Evolutionary conservation across 805 yeast genomes (phyloP), one percentile per base, ranked within the genome.

Genomic region (Candida succiphila): DNA sequence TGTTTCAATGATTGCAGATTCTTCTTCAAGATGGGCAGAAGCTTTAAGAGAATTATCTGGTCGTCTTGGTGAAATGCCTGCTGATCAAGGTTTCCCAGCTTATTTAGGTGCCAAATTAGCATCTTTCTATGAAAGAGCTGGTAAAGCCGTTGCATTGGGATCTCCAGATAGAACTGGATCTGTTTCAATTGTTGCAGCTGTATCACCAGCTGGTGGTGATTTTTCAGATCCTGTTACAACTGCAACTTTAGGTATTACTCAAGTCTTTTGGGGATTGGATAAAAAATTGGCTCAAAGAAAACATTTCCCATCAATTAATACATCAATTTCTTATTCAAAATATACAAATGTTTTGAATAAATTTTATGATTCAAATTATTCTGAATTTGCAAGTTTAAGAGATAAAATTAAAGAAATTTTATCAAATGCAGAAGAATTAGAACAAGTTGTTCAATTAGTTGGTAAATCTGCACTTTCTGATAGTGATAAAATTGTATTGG

Each of bases 31-130:
- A 73, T 92, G 99, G 99, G 99, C 99, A 29, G 99, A 92, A 71
- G 99, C 99, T 41, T 74, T 92, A 59, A 88, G 99, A 80, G 99
- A 92, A 75, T 82, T 92, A 60, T 88, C 97, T 34, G 99, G 99
- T 75, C 94, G 99, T 75, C 72, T 92, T 61, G 99, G 98, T 67
- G 99, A 92, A 72, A 92, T 92, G 99, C 99, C 99, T 58, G 99
- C 99, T 41, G 99, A 92, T 67, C 98, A 94, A 72, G 99, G 99
- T 72, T 92, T 88, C 92, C 99, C 99, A 41, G 99, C 99, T 33
- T 92, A 92, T 61, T 72, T 92, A 60, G 98, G 98, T 69, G 96
- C 99, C 34, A 92, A 92, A 60, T 75, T 92, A 52, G 97, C 99
- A 37, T 89, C 97, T 36, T 92, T 92, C 76, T 92, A 92, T 65